These are phyloP conservation scores for Debaryomyces fabryi DNA, from an alignment of 1,139 yeast species.

Conservation along the genomic window DNA sequence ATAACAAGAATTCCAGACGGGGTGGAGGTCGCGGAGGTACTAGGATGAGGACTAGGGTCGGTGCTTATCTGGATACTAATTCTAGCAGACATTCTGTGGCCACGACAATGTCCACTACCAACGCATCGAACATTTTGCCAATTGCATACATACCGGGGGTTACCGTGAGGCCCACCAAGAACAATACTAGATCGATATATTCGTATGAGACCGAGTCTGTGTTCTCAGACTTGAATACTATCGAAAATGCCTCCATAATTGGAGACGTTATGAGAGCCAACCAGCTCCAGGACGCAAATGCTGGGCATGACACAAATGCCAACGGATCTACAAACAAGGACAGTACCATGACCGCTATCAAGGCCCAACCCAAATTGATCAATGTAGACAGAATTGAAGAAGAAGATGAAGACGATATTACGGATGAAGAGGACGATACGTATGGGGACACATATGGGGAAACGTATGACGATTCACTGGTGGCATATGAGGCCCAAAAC, in stretches of 20 bases:
- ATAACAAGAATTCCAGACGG: constrained; percentile 15
- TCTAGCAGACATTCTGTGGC: constrained; percentile 50
- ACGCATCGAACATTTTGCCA: constrained; percentile 88
- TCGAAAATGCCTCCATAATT: constrained; percentile 57
- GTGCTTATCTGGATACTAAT: constrained; percentile 29
- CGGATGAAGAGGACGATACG: constrained; percentile 25
- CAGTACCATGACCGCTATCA: constrained; percentile 64
- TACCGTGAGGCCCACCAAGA: constrained; percentile 59
- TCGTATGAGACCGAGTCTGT: constrained; percentile 54
- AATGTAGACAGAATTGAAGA: constrained; percentile 56
- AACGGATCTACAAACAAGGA: constrained; percentile 8
- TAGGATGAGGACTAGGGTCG: constrained; percentile 13
- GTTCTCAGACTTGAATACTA: constrained; percentile 52
- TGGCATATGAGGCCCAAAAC: background rate
- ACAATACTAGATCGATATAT: constrained; percentile 50
- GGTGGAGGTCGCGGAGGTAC: background rate
- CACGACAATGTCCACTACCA: constrained; percentile 63
- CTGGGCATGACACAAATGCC: constrained; percentile 2
- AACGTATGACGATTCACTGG: background rate
- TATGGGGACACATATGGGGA: constrained; percentile 2
- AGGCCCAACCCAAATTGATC: constrained; percentile 69
- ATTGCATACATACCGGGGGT: constrained; percentile 95
- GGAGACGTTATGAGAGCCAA: constrained; percentile 48
- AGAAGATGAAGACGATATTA: constrained; percentile 45
- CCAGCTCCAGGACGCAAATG: constrained; percentile 13